Percentiles rank a stretch among this genome's conserved stretches.
Evolutionary conservation across 2,329 filamentous ascomycete genomes (phyloP).

Genomic region (Scolecobasidium constrictum): DNA sequence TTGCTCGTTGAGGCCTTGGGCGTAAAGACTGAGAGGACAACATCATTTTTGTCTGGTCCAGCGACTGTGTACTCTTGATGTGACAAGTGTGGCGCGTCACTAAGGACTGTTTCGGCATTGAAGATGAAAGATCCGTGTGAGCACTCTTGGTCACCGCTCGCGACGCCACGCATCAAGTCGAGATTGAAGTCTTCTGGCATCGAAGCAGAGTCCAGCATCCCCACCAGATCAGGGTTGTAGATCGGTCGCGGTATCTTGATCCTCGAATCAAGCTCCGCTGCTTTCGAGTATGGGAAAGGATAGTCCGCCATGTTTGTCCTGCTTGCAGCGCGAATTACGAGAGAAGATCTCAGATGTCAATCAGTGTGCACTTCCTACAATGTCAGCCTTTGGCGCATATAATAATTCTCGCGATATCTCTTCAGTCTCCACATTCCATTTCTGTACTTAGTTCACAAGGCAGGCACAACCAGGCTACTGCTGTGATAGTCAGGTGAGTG

Average conservation of each 20-base stretch:
- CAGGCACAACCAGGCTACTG: too few relatives aligned
- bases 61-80: neutral
- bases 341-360: too few relatives aligned
- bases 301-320: conserved; percentile 6
- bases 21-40: neutral
- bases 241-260: conserved; percentile 11
- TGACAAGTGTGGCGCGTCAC: neutral
- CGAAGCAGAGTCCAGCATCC: conserved; percentile 10
- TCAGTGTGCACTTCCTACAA: too few relatives aligned
- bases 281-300: conserved; percentile 11
- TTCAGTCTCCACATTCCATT: too few relatives aligned
- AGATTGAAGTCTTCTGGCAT: conserved; percentile 12
- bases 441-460: too few relatives aligned
- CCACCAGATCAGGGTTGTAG: conserved; percentile 8
- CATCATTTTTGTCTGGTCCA: neutral
- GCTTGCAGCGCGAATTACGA: neutral
- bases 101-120: neutral
- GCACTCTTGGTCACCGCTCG: neutral
- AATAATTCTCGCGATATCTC: too few relatives aligned
- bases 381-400: too few relatives aligned
- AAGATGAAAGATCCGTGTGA: neutral
- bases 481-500: too few relatives aligned
- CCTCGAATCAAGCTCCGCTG: conserved; percentile 11
- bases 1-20: neutral
- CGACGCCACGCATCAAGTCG: conserved; percentile 11